A percentile compares a stretch with the other conserved stretches of the same genome.
Conservation (phyloP, 164 flowering plant genomes). For the Euptelea pleiosperma region DNA sequence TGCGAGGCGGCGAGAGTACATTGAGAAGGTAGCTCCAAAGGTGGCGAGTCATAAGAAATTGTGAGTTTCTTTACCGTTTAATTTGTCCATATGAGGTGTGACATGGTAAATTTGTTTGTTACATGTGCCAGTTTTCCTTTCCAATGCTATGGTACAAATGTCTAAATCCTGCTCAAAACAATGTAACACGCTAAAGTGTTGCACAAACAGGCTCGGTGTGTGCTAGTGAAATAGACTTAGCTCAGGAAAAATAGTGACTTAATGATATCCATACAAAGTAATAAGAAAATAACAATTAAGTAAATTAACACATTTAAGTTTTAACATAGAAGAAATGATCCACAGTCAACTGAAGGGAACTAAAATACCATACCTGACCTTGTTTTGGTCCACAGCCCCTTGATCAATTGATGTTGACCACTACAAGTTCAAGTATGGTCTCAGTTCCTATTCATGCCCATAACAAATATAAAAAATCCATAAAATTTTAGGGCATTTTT, state of each 20-base stretch:
- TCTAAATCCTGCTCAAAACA: too few species aligned
- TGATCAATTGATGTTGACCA: too few species aligned
- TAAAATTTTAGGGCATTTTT: background rate
- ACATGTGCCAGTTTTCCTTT: constrained; percentile 1
- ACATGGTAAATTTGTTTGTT: background rate
- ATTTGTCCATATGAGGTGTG: background rate
- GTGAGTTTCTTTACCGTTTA: constrained; percentile 39
- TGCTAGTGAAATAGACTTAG: too few species aligned
- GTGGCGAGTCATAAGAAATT: constrained; percentile 52
- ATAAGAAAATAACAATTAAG: too few species aligned
- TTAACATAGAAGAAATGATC: too few species aligned
- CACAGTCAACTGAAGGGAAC: too few species aligned
- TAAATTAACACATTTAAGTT: too few species aligned
- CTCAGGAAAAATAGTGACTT: too few species aligned
- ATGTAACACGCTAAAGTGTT: background rate
- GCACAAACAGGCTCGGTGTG: background rate
- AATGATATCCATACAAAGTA: too few species aligned
- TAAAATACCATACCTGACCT: too few species aligned
- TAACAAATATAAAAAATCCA: background rate
- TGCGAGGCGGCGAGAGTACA: constrained; percentile 45
- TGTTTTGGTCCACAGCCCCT: too few species aligned
- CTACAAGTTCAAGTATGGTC: background rate
- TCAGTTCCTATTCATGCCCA: background rate
- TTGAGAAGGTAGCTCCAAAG: constrained; percentile 66
- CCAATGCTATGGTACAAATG: background rate